Base-by-base conservation (phyloP, 306 rosid species). In the Notholithocarpus densiflorus region DNA sequence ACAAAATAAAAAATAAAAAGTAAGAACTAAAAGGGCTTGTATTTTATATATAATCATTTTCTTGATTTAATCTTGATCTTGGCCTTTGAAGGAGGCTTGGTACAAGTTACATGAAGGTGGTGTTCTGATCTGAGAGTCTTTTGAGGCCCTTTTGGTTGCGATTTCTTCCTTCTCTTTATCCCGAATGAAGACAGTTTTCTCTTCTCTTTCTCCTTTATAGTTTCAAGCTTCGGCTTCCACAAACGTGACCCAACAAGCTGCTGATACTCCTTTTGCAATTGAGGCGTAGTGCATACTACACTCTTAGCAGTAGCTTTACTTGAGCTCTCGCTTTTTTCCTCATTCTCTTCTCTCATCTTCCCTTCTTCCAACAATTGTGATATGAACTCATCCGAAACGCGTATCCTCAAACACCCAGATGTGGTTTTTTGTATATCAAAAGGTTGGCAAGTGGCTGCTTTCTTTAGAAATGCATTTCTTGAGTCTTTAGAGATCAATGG, bases 381-480 rank as follows among this genome's bases (percentile, higher is more conserved):
- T 29, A 86, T 86, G 60, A 86, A 86, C 26, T 86, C 89, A 17
- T 83, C 89, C 23, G 89, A 86, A 19, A 86, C 79, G 3, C 87
- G 81, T 27, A 86, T 83, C n/a, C 59, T 74, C 57, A 80, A 40
- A 34, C 76, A 83, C 17, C 87, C 87, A 3, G 85, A 77, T 1
- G 82, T 54, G 15, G 89, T 73, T 20, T 75, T 77, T 32, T 83
- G 85, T 27, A 86, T 66, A 71, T 83, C 79, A 12, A 83, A 83
- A 1, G 87, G 87, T 31, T 80, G 74, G 56, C 72, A 74, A 68
- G 61, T 43, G 60, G 83, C 83, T 1, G 83, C 80, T 59, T 71
- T 70, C 45, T 80, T 84, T 4, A 81, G 12, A 73, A 84, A 84
- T 4, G 70, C 76, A 8, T 24, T 75, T 62, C 71, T 73, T 7